Evolutionary conservation across 176 grass and related monocot species (phyloP).

Genomic region (Aegilops sharonensis): DNA sequence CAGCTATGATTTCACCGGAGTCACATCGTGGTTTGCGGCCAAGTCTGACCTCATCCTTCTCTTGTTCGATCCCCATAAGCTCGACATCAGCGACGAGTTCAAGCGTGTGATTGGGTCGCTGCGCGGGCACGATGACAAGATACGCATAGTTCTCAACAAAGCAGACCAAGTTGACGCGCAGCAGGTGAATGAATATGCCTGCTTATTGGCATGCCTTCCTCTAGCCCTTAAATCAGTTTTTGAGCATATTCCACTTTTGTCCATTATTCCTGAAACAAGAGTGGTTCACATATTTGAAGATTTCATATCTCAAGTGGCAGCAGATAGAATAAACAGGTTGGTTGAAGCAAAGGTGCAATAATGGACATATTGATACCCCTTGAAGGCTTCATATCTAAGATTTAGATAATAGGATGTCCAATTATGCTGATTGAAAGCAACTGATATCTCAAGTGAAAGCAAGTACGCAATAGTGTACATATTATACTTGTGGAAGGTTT

Average conservation of each 20-base stretch:
- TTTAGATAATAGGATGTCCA: not conserved
- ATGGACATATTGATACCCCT: not conserved
- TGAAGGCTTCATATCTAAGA: not conserved
- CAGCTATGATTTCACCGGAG: conserved; percentile 75
- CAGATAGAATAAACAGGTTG: not conserved
- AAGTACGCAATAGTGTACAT: not conserved
- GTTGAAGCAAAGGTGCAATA: not conserved
- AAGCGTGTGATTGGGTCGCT: conserved; percentile 67
- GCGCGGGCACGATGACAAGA: conserved; percentile 74
- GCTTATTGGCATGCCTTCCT: not conserved
- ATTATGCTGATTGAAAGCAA: not conserved
- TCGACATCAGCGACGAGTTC: conserved; percentile 80
- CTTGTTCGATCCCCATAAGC: conserved; percentile 73
- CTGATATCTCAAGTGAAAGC: not conserved
- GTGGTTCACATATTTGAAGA: not conserved
- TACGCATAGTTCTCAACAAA: conserved; percentile 73
- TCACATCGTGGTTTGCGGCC: conserved; percentile 75
- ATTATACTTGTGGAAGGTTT: not conserved
- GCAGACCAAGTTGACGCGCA: conserved; percentile 83
- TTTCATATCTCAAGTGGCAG: not conserved
- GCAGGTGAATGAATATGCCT: conserved; percentile 44
- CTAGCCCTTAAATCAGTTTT: not conserved
- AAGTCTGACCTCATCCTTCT: conserved; percentile 79
- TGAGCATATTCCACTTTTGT: conserved; percentile 23
- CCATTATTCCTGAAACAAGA: not conserved